Evolutionary conservation across 2,329 filamentous ascomycete genomes (phyloP).

Genomic region (Penicillium olsonii): DNA sequence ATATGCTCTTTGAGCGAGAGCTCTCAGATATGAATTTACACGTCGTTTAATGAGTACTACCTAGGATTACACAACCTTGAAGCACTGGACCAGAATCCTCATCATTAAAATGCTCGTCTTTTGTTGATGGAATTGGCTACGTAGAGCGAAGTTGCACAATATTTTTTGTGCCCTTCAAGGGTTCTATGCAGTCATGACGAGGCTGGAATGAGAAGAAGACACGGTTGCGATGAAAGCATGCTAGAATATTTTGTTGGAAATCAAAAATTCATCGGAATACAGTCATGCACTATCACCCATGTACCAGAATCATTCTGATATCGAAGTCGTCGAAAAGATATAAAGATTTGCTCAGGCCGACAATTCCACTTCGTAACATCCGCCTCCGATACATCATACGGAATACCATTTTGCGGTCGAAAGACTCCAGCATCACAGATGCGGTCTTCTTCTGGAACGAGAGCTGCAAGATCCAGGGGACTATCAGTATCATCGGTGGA

Average conservation of each 20-base stretch:
- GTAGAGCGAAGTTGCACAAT: no score
- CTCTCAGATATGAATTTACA: not conserved
- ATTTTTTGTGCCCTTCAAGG: no score
- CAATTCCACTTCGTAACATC: slow-evolving; percentile 19
- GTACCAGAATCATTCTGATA: slow-evolving; percentile 14
- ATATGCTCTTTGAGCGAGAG: slow-evolving; percentile 31
- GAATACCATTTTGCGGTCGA: slow-evolving; percentile 13
- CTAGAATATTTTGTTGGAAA: not conserved
- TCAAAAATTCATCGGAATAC: slow-evolving; percentile 12
- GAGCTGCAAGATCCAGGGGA: not conserved
- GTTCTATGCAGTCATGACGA: no score
- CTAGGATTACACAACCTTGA: no score
- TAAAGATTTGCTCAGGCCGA: slow-evolving; percentile 19
- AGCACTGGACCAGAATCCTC: no score
- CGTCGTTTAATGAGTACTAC: no score
- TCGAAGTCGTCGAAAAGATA: slow-evolving; percentile 21
- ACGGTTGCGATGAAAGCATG: no score
- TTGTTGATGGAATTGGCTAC: no score
- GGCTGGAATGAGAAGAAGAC: no score
- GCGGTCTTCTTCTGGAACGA: slow-evolving; percentile 26
- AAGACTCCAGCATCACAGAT: slow-evolving; percentile 27
- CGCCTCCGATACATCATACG: slow-evolving; percentile 10
- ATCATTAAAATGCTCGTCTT: no score
- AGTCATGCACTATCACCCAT: slow-evolving; percentile 23
- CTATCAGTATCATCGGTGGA: not conserved